A percentile compares a stretch with the other conserved stretches of the same genome.
phyloP scores from a whole-genome alignment of 768 basidiomycete species.

The Tricholoma sp. region DNA sequence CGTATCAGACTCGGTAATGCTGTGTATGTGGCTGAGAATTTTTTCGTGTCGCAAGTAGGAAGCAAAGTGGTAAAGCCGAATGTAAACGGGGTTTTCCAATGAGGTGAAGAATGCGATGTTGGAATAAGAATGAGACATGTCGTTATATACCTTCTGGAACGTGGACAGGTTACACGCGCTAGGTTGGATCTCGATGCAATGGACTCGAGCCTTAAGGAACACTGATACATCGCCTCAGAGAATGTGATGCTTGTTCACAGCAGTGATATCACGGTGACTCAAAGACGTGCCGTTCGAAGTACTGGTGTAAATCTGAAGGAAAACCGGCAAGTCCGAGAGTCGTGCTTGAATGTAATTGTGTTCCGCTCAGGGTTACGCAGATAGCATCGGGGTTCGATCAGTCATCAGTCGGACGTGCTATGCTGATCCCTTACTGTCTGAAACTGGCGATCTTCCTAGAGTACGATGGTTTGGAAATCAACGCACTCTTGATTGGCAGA shows the following conservation, averaged over 20 bases:
- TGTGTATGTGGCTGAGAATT: no score
- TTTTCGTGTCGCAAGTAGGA: no score
- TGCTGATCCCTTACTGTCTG: no score
- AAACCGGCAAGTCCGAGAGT: neutral
- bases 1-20: no score
- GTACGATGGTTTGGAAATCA: no score
- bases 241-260: slow-evolving; percentile 9
- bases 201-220: slow-evolving; percentile 9
- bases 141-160: slow-evolving; percentile 12
- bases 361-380: no score
- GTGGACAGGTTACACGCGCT: slow-evolving; percentile 8
- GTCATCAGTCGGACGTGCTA: no score
- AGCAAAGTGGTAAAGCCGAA: slow-evolving; percentile 1
- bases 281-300: neutral
- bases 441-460: no score
- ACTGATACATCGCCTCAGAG: slow-evolving; percentile 12
- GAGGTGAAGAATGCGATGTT: neutral
- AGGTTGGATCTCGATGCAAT: neutral
- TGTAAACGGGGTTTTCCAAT: neutral
- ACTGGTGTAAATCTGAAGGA: neutral
- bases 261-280: neutral
- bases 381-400: no score
- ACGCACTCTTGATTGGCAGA: no score
- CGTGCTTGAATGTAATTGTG: no score
- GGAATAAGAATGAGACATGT: no score